These are phyloP conservation scores for Aplosporella prunicola DNA, from an alignment of 2,329 filamentous ascomycete species.

Conservation along the genomic window DNA sequence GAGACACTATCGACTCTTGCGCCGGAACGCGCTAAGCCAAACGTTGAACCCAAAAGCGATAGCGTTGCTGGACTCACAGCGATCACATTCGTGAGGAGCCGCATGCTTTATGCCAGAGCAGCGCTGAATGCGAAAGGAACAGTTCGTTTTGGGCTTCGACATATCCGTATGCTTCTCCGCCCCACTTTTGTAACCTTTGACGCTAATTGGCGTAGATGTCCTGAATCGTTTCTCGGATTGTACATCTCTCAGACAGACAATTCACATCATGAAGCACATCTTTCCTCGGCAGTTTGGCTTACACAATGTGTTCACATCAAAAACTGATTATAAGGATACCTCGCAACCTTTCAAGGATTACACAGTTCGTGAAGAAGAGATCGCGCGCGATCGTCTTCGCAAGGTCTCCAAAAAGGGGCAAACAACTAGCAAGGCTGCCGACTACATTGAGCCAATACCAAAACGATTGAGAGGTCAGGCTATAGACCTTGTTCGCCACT, in stretches of 20 bases:
- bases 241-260: constrained; percentile 44
- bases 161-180: constrained; percentile 57
- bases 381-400: constrained; percentile 28
- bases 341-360: constrained; percentile 74
- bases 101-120: constrained; percentile 78
- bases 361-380: constrained; percentile 75
- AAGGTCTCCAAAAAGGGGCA: constrained; percentile 17
- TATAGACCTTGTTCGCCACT: constrained; percentile 50
- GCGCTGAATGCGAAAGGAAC: constrained; percentile 57
- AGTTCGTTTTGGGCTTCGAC: constrained; percentile 65
- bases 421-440: constrained; percentile 17
- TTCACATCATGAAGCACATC: constrained; percentile 79
- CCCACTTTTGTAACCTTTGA: constrained; percentile 1
- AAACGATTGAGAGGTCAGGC: constrained; percentile 59
- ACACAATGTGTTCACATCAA: constrained; percentile 82
- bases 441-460: constrained; percentile 39
- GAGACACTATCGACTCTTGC: constrained; percentile 1
- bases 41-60: constrained; percentile 28
- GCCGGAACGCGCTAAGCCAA: constrained; percentile 26
- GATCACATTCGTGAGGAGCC: constrained; percentile 68
- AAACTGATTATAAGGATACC: constrained; percentile 55
- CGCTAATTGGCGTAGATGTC: constrained; percentile 51
- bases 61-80: constrained; percentile 9
- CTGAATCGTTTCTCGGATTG: constrained; percentile 58
- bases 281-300: constrained; percentile 86